Evolutionary conservation across 148 eudicot species (phyloP).

Genomic region (Beta vulgaris): DNA sequence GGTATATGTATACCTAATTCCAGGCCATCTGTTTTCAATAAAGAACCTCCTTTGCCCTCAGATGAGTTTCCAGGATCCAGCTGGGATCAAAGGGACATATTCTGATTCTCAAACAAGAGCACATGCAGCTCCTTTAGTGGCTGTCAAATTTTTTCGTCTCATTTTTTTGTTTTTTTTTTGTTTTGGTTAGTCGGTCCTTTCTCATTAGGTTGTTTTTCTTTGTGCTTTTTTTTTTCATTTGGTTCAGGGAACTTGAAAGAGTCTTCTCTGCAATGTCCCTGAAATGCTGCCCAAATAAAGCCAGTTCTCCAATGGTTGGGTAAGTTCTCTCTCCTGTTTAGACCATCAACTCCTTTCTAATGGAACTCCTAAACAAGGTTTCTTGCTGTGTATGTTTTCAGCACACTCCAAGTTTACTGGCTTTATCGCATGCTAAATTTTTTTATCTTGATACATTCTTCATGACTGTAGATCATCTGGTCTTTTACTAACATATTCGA

Average conservation of each 20-base stretch:
- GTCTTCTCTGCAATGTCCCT: constrained; percentile 68
- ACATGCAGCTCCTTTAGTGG: too few relatives aligned
- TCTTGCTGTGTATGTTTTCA: not conserved
- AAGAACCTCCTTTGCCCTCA: too few relatives aligned
- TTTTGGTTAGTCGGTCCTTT: not conserved
- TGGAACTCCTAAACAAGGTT: not conserved
- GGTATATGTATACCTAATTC: constrained; percentile 39
- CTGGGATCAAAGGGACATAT: too few relatives aligned
- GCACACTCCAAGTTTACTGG: not conserved
- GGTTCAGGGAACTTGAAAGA: constrained; percentile 74
- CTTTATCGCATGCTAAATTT: not conserved
- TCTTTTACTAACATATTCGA: constrained; percentile 64
- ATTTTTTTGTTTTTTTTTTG: not conserved
- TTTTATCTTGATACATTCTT: not conserved
- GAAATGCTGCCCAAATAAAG: constrained; percentile 72
- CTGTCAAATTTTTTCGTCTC: too few relatives aligned
- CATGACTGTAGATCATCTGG: constrained; percentile 39
- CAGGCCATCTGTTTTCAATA: too few relatives aligned
- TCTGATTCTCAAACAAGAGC: too few relatives aligned
- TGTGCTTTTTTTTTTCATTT: not conserved
- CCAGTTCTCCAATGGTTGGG: constrained; percentile 43
- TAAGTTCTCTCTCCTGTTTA: constrained; percentile 33
- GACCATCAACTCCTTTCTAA: not conserved
- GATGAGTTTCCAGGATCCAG: too few relatives aligned
- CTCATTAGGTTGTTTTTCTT: constrained; percentile 4